These are phyloP conservation scores for Saturnispora diversa DNA, from an alignment of 805 yeast genomes.

Conservation along the genomic window DNA sequence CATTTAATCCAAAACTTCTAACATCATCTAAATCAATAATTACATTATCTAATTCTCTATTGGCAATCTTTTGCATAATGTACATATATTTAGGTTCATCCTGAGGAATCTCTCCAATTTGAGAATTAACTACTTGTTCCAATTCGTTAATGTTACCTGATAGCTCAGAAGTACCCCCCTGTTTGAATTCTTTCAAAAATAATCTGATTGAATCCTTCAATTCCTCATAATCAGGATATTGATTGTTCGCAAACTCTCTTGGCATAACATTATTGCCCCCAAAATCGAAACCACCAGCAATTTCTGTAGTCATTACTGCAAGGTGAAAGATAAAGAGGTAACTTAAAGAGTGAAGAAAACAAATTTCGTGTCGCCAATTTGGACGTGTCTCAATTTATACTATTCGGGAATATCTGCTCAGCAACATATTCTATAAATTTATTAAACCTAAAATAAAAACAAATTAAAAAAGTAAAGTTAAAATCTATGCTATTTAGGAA, in stretches of 20 bases:
- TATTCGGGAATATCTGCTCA: constrained; percentile 7
- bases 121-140: constrained; percentile 25
- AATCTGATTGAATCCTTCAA: constrained; percentile 50
- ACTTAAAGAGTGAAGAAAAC: neutral
- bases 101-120: constrained; percentile 18
- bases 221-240: constrained; percentile 50
- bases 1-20: constrained; percentile 41
- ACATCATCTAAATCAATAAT: constrained; percentile 80
- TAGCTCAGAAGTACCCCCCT: constrained; percentile 16
- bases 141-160: constrained; percentile 28
- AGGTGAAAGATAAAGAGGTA: neutral
- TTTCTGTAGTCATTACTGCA: constrained; percentile 6
- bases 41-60: constrained; percentile 66
- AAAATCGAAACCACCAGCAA: constrained; percentile 1
- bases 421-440: neutral
- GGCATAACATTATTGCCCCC: constrained; percentile 3
- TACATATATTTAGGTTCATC: constrained; percentile 67
- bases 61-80: constrained; percentile 70
- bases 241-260: constrained; percentile 8
- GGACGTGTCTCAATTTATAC: too few species aligned
- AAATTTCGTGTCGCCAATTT: neutral
- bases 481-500: neutral
- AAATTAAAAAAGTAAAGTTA: too few species aligned
- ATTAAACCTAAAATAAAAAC: too few species aligned
- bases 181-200: constrained; percentile 61